Conservation (phyloP, 495 filamentous ascomycete species). For the Emericellopsis terricola region DNA sequence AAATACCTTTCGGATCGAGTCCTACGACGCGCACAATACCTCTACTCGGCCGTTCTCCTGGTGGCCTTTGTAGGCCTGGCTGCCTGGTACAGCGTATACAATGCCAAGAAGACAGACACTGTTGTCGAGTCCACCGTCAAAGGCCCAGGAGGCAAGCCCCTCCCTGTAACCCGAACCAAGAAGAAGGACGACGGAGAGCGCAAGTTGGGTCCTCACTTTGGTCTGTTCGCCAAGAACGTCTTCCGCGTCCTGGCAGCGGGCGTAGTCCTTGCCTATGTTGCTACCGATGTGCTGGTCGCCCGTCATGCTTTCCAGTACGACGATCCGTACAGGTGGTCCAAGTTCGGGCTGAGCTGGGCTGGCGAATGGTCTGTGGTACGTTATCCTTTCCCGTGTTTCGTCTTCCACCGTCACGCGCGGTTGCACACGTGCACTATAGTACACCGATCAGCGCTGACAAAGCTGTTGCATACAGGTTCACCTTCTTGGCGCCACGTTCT, state of each 20-base stretch:
- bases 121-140: slow-evolving; percentile 15
- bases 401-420: neutral
- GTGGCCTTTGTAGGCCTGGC: slow-evolving; percentile 22
- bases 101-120: slow-evolving; percentile 22
- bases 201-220: slow-evolving; percentile 15
- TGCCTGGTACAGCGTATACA: slow-evolving; percentile 24
- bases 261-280: slow-evolving; percentile 53
- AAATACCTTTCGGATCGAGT: slow-evolving; percentile 2
- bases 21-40: slow-evolving; percentile 18
- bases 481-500: slow-evolving; percentile 45
- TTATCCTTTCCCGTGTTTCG: neutral
- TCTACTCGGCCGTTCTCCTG: slow-evolving; percentile 24
- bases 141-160: slow-evolving; percentile 68
- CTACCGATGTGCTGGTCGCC: slow-evolving; percentile 56
- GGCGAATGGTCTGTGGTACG: slow-evolving; percentile 3
- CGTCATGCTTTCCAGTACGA: slow-evolving; percentile 44
- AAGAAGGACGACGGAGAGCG: slow-evolving; percentile 22
- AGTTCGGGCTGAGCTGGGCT: slow-evolving; percentile 1
- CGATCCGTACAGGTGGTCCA: slow-evolving; percentile 15
- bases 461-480: slow-evolving; percentile 42
- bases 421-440: neutral
- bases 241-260: slow-evolving; percentile 59
- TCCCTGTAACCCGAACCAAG: slow-evolving; percentile 41
- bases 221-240: slow-evolving; percentile 36
- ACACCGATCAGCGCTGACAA: neutral